Percentiles rank a stretch among this genome's conserved stretches.
Conservation (phyloP, 768 basidiomycete species). For the Cystobasidium ongulense region DNA sequence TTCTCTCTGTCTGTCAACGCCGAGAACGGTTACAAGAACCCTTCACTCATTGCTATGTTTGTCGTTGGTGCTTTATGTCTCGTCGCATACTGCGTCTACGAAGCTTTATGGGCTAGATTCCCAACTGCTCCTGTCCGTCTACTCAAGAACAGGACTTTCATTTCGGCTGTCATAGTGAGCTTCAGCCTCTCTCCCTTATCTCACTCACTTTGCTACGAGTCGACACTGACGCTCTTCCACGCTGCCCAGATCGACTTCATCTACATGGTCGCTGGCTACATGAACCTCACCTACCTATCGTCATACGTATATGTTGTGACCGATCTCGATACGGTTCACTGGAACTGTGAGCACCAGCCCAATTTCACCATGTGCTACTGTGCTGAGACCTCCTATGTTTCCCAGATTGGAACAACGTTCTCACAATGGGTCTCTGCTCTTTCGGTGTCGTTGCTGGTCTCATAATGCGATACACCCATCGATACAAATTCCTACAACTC, state of each 20-base stretch:
- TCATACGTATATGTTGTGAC: constrained; percentile 35
- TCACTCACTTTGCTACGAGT: not conserved
- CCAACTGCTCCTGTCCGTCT: constrained; percentile 34
- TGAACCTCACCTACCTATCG: constrained; percentile 6
- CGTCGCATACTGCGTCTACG: constrained; percentile 32
- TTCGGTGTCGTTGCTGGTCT: constrained; percentile 44
- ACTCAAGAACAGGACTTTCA: constrained; percentile 35
- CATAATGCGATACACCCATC: constrained; percentile 41
- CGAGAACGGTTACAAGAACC: constrained; percentile 43
- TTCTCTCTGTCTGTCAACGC: constrained; percentile 43
- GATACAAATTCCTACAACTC: constrained; percentile 45
- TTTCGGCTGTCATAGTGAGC: constrained; percentile 28
- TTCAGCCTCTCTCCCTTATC: not conserved
- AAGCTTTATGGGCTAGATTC: constrained; percentile 29
- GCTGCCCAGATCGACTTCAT: constrained; percentile 30
- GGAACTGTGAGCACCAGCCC: constrained; percentile 1
- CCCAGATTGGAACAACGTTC: constrained; percentile 32
- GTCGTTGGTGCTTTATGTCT: constrained; percentile 40
- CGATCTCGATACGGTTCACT: constrained; percentile 8
- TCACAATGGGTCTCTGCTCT: constrained; percentile 38
- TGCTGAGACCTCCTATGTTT: not conserved
- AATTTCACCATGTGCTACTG: too few species aligned
- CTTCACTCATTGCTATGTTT: constrained; percentile 44
- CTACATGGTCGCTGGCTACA: constrained; percentile 27
- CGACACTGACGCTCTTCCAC: not conserved